These are phyloP conservation scores for Suillus subaureus DNA, from an alignment of 768 basidiomycete species.

Conservation along the genomic window DNA sequence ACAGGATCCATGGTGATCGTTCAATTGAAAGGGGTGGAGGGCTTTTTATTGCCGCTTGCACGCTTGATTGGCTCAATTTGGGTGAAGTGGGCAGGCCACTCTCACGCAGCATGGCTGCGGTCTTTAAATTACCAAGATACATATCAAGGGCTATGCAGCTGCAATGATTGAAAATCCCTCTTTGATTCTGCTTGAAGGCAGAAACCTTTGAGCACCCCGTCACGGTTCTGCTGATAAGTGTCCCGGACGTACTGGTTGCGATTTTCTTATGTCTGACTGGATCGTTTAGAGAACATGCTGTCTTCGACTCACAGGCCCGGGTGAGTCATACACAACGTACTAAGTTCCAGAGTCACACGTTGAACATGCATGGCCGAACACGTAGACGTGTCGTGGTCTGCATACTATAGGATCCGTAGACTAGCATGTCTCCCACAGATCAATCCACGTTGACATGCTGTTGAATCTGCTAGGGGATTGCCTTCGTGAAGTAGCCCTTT, in stretches of 20 bases:
- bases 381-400: constrained; percentile 62
- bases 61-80: constrained; percentile 14
- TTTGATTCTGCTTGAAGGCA: not conserved
- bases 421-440: constrained; percentile 56
- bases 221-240: constrained; percentile 26
- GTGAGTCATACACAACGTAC: constrained; percentile 29
- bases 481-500: constrained; percentile 14
- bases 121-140: constrained; percentile 2
- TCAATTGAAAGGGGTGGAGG: constrained; percentile 32
- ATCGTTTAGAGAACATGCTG: constrained; percentile 43
- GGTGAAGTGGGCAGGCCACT: constrained; percentile 12
- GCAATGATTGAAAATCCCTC: not conserved
- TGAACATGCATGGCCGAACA: constrained; percentile 23
- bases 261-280: constrained; percentile 33
- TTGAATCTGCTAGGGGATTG: constrained; percentile 42
- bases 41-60: constrained; percentile 25
- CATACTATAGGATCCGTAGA: constrained; percentile 53
- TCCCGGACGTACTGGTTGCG: constrained; percentile 46
- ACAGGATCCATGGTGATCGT: constrained; percentile 19
- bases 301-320: constrained; percentile 48
- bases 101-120: constrained; percentile 11
- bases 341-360: constrained; percentile 16
- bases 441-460: constrained; percentile 35
- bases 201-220: constrained; percentile 8
- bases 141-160: not conserved